phyloP scores from a whole-genome alignment of 2,329 filamentous ascomycete genomes.

The Paecilomyces sp. region DNA sequence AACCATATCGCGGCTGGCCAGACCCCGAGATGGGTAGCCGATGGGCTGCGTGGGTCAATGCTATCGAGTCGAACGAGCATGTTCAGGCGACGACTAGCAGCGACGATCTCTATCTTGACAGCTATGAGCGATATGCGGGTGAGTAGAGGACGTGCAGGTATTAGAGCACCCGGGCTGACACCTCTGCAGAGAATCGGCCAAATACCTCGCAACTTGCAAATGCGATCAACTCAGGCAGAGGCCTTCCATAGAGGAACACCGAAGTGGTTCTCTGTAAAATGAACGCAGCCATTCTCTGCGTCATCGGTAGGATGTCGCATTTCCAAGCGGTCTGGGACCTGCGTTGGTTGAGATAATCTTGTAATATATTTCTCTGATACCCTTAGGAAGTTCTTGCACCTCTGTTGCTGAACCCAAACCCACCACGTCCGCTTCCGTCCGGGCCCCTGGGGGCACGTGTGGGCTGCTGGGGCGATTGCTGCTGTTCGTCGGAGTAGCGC shows the following conservation, averaged over 20 bases:
- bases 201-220: conserved; percentile 52
- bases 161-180: conserved; percentile 3
- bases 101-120: conserved; percentile 60
- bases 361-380: not conserved
- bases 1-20: conserved; percentile 60
- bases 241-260: conserved; percentile 40
- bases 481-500: conserved; percentile 29
- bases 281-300: not conserved
- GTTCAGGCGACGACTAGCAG: conserved; percentile 62
- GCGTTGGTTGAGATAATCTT: not conserved
- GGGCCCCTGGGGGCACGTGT: conserved; percentile 72
- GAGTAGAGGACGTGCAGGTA: conserved; percentile 17
- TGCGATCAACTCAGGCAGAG: conserved; percentile 52
- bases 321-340: not conserved
- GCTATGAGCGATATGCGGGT: conserved; percentile 57
- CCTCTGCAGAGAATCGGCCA: conserved; percentile 47
- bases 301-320: not conserved
- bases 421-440: conserved; percentile 66
- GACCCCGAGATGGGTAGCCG: conserved; percentile 56
- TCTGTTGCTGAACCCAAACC: conserved; percentile 66
- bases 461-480: conserved; percentile 45
- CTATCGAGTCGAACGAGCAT: conserved; percentile 57
- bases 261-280: not conserved
- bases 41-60: conserved; percentile 63
- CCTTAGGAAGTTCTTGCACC: conserved; percentile 40